Evolutionary conservation across 176 grass and related monocot genomes (phyloP), one percentile per base, ranked within the genome.

Genomic region (Oryza brachyantha): DNA sequence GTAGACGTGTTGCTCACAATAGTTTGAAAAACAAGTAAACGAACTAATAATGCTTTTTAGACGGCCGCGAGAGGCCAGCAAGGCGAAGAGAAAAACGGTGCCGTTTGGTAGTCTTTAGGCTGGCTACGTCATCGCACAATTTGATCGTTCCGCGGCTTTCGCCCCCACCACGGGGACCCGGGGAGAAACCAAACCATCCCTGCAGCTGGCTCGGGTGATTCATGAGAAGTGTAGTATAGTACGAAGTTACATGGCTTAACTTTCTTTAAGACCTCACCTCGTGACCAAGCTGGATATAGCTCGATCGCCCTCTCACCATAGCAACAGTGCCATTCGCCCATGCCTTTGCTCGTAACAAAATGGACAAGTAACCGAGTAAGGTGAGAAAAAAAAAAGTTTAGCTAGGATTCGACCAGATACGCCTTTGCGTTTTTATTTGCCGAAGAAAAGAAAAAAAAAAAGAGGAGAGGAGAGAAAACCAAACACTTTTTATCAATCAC

Each of bases 41-140:
- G 84, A 84, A 88, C 61, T 65, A 57, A 88, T 32, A 26, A 26
- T 50, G 46, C 8, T 34, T 75, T 64, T 16, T 10, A 46, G 21
- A 55, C 50, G 21, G n/a, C 0, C 52, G n/a, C 11, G 25, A 70
- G 29, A 12, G 61, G 75, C 12, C 28, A 22, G 2, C 58, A 42
- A 27, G 5, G 13, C 12, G n/a, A 24, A 13, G 52, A 24, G 13
- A 46, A 46, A 29, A 29, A 64, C 61, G 8, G 13, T 8, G 11
- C 28, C 29, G 14, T 64, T 64, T 64, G 29, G 61, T 32, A 34
- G 68, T 64, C 46, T 79, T 79, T 16, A 4, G 14, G 3, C 60
- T 11, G 58, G 58, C 36, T 28, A 59, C 37, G 76, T 75, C 70
- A 52, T 27, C 39, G 42, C 36, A 0, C 54, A 57, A 57, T 36